phyloP scores from a whole-genome alignment of 352 stramenopile genomes.

The Globisporangium parvum region DNA sequence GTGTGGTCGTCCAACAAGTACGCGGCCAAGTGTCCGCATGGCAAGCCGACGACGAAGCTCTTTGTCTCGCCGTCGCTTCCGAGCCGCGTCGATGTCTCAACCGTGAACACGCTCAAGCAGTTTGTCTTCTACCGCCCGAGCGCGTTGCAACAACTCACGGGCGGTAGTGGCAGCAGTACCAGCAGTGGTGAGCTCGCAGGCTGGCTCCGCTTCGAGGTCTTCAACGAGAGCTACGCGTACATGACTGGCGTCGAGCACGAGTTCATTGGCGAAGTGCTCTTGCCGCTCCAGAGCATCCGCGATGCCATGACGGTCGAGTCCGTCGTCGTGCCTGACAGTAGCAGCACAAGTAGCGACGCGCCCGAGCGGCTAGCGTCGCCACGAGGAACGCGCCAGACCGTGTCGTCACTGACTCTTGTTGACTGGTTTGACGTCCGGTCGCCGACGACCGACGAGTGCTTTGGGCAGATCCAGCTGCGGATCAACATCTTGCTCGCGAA shows the following conservation, averaged over 20 bases:
- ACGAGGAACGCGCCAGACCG: conserved; percentile 24
- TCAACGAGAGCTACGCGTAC: conserved; percentile 70
- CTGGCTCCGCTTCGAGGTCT: conserved; percentile 73
- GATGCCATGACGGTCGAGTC: conserved; percentile 60
- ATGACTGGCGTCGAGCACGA: conserved; percentile 73
- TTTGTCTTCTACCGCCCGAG: conserved; percentile 70
- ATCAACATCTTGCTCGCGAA: conserved; percentile 70
- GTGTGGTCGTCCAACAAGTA: conserved; percentile 74
- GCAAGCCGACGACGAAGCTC: conserved; percentile 56
- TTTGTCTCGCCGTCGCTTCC: conserved; percentile 45
- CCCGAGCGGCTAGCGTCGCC: background rate
- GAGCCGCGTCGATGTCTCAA: conserved; percentile 55
- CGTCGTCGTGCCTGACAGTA: conserved; percentile 30
- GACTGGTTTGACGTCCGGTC: conserved; percentile 79
- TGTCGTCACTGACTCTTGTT: conserved; percentile 61
- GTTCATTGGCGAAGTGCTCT: conserved; percentile 63
- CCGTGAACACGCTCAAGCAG: conserved; percentile 66
- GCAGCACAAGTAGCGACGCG: conserved; percentile 14
- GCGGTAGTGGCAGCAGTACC: background rate
- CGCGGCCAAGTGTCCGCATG: conserved; percentile 51
- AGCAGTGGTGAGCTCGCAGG: conserved; percentile 32
- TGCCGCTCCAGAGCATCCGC: conserved; percentile 63
- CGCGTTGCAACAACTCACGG: conserved; percentile 5
- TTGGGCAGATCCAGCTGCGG: conserved; percentile 68
- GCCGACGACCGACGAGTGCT: conserved; percentile 44